Percentiles rank a stretch among this genome's conserved stretches.
Conservation (phyloP, 2,329 filamentous ascomycete species). For the Saccharata proteae region DNA sequence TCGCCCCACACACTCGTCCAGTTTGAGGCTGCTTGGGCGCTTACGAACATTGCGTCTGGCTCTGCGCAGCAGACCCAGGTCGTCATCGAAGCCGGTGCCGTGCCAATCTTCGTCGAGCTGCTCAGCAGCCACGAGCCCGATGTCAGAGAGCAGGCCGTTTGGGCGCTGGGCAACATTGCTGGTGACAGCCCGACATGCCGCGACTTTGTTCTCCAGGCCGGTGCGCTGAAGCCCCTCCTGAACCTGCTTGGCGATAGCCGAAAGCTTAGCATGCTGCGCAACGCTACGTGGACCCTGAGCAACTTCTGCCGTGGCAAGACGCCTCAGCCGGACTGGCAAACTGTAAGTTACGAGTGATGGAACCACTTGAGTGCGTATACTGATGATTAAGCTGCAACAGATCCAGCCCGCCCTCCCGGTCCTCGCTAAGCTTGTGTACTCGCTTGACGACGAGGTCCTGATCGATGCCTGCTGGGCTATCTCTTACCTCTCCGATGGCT, state of each 20-base stretch:
- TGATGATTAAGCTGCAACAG: conserved; percentile 34
- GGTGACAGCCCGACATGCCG: conserved; percentile 96
- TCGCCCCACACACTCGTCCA: conserved; percentile 97
- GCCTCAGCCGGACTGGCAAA: conserved; percentile 94
- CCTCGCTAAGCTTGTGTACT: conserved; percentile 94
- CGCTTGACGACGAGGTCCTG: conserved; percentile 91
- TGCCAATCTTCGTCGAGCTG: conserved; percentile 96
- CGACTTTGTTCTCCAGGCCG: conserved; percentile 87
- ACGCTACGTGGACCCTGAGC: conserved; percentile 97
- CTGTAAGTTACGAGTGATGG: conserved; percentile 46
- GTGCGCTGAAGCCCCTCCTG: conserved; percentile 82
- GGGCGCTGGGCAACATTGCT: conserved; percentile 97
- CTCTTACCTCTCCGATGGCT: conserved; percentile 93
- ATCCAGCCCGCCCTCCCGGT: conserved; percentile 92
- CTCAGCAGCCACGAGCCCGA: conserved; percentile 92
- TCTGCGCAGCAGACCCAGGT: conserved; percentile 97
- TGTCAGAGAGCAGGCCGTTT: conserved; percentile 95
- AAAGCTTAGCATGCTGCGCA: conserved; percentile 97
- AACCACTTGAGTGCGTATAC: not conserved
- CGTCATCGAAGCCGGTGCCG: conserved; percentile 94
- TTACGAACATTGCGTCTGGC: conserved; percentile 98
- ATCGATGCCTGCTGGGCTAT: conserved; percentile 99
- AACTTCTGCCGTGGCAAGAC: conserved; percentile 99
- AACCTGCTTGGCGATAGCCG: conserved; percentile 89
- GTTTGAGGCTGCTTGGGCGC: conserved; percentile 96